Evolutionary conservation across 2,329 filamentous ascomycete species (phyloP).

Genomic region (Drechmeria coniospora): DNA sequence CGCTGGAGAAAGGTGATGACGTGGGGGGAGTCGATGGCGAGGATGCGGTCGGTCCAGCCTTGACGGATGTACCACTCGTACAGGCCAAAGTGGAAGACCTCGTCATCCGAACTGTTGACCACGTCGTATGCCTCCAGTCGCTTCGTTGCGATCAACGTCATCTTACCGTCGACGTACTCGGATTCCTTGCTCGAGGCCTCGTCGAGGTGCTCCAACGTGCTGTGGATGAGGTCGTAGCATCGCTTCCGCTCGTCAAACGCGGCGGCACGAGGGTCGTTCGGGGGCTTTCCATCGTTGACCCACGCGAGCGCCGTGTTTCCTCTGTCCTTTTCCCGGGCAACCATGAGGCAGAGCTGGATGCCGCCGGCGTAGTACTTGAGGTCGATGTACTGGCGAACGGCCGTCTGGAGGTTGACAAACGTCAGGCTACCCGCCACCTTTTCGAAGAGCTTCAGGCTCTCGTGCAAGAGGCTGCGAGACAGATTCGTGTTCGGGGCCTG

Average conservation of each 20-base stretch:
- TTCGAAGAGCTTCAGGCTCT: conserved; percentile 77
- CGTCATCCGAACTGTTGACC: conserved; percentile 74
- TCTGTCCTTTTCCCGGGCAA: conserved; percentile 72
- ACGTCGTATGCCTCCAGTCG: conserved; percentile 79
- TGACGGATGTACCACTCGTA: conserved; percentile 93
- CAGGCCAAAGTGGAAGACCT: conserved; percentile 90
- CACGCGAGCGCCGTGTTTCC: conserved; percentile 74
- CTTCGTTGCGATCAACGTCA: conserved; percentile 61
- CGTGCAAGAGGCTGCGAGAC: conserved; percentile 66
- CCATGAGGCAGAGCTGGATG: conserved; percentile 70
- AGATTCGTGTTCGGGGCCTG: conserved; percentile 58
- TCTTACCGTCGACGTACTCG: conserved; percentile 61
- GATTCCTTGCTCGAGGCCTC: conserved; percentile 51
- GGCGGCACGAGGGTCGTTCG: conserved; percentile 50
- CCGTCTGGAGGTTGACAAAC: conserved; percentile 62
- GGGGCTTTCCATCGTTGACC: conserved; percentile 69
- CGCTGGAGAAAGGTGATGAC: conserved; percentile 76
- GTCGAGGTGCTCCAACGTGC: conserved; percentile 67
- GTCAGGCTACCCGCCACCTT: conserved; percentile 75
- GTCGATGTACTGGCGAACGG: conserved; percentile 62
- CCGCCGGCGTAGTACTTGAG: conserved; percentile 89
- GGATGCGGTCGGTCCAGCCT: conserved; percentile 70
- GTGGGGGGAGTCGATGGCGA: conserved; percentile 71
- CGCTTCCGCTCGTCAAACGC: conserved; percentile 56
- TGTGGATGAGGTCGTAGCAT: conserved; percentile 80